Base-by-base conservation (phyloP, 2,329 filamentous ascomycete genomes). In the Plenodomus lindquistii region DNA sequence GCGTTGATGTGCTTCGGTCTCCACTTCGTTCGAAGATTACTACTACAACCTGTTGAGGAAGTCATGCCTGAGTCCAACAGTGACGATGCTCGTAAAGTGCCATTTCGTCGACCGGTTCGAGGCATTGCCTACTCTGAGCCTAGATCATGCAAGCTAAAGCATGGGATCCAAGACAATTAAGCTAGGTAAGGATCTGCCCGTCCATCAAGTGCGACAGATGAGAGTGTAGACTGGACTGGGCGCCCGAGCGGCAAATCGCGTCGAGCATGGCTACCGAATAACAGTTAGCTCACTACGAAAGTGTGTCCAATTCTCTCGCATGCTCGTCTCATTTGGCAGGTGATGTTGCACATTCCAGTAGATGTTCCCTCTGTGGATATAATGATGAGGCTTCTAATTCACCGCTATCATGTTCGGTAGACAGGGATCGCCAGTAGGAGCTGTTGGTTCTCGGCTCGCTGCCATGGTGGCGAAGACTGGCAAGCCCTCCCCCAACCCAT, bases 401-500 rank as follows among this genome's bases (percentile, higher is more conserved):
- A 42, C 6, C 18, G 19, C 15, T 29, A 11, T 22, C 29, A 18
- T 15, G 19, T 10, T 11, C 17, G 19, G 15, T n/a, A 15, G 16
- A 22, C 18, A 48, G 38, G 29, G 24, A 18, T 20, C 20, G 29
- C n/a, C 38, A 35, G 42, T 17, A 24, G 17, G 20, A 11, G 24
- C 17, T 18, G 29, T 29, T 45, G 49, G 34, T 41, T 35, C 44
- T n/a, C 21, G 29, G 40, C 29, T 35, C 21, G 16, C 24, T 21
- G 11, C 11, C 46, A 20, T 50, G 36, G 42, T 21, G 49, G 18
- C 46, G 24, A 36, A 43, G 37, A 27, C 18, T 43, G 50, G 42
- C 36, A 46, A 52, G 39, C 42, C 50, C 42, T 50, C 46, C 46
- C 50, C 22, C 18, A 31, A 21, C 22, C 31, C 29, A 18, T 24